Percentiles rank a stretch among this genome's conserved stretches.
Conservation (phyloP, 352 stramenopile species). For the Lagenidium giganteum region DNA sequence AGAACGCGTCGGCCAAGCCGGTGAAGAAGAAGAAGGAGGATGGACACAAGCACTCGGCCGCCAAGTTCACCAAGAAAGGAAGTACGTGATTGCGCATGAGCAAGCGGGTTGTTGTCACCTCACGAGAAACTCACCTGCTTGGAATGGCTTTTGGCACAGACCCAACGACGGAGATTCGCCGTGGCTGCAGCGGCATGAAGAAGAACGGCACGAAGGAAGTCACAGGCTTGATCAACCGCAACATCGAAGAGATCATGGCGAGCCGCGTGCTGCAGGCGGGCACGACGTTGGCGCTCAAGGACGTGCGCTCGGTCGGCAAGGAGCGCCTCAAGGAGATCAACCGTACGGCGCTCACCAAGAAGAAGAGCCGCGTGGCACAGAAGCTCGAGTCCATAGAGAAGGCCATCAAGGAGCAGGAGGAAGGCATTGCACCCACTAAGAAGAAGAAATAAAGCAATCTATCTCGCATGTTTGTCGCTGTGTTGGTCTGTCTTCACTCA, state of each 20-base stretch:
- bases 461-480: too few species aligned
- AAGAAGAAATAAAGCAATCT: slow-evolving; percentile 6
- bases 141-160: too few species aligned
- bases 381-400: slow-evolving; percentile 60
- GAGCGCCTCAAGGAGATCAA: slow-evolving; percentile 76
- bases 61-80: slow-evolving; percentile 77
- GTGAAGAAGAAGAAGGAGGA: slow-evolving; percentile 51
- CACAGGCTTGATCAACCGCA: slow-evolving; percentile 71
- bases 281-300: slow-evolving; percentile 37
- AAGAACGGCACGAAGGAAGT: slow-evolving; percentile 54
- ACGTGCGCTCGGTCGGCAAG: slow-evolving; percentile 58
- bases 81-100: too few species aligned
- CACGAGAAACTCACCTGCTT: too few species aligned
- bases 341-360: slow-evolving; percentile 56
- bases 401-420: slow-evolving; percentile 60
- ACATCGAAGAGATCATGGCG: slow-evolving; percentile 76
- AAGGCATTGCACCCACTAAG: slow-evolving; percentile 36
- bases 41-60: slow-evolving; percentile 57
- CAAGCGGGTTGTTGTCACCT: too few species aligned
- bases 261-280: slow-evolving; percentile 59
- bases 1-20: slow-evolving; percentile 49
- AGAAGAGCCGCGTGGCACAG: slow-evolving; percentile 66
- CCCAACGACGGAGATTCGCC: slow-evolving; percentile 64
- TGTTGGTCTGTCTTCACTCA: neutral
- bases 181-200: slow-evolving; percentile 58